Percentiles rank a stretch among this genome's conserved stretches.
Evolutionary conservation across 331 rosid species (phyloP).

Genomic region (Cydonia oblonga): DNA sequence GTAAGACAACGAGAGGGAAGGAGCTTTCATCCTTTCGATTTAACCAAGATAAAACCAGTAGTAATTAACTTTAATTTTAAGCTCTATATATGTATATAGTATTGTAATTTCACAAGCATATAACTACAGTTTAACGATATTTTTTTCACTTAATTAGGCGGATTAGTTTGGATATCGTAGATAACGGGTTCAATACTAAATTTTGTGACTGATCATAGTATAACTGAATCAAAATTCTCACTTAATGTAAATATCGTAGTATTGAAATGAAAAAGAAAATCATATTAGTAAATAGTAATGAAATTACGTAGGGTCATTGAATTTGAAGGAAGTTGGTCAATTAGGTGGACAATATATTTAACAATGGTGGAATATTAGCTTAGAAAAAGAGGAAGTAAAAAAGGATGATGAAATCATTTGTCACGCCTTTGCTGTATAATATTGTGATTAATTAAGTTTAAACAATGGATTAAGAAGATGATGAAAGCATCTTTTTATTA

Average conservation of each 20-base stretch:
- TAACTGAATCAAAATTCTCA: too few relatives aligned
- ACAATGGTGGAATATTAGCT: not conserved
- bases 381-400: too few relatives aligned
- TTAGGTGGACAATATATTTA: not conserved
- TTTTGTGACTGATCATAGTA: too few relatives aligned
- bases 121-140: too few relatives aligned
- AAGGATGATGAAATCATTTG: conserved; percentile 1
- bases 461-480: not conserved
- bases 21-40: not conserved
- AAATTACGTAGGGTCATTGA: not conserved
- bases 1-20: not conserved
- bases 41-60: not conserved
- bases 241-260: too few relatives aligned
- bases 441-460: not conserved
- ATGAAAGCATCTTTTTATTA: not conserved
- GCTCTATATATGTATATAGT: not conserved
- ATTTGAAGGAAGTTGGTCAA: not conserved
- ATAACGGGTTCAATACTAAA: too few relatives aligned
- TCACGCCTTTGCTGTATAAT: not conserved
- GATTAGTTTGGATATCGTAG: too few relatives aligned
- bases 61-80: too few relatives aligned
- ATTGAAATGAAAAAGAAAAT: too few relatives aligned
- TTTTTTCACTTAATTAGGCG: too few relatives aligned
- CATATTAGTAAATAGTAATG: not conserved
- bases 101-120: not conserved